phyloP scores from a whole-genome alignment of 2,329 filamentous ascomycete genomes.

The Fusarium globosum region DNA sequence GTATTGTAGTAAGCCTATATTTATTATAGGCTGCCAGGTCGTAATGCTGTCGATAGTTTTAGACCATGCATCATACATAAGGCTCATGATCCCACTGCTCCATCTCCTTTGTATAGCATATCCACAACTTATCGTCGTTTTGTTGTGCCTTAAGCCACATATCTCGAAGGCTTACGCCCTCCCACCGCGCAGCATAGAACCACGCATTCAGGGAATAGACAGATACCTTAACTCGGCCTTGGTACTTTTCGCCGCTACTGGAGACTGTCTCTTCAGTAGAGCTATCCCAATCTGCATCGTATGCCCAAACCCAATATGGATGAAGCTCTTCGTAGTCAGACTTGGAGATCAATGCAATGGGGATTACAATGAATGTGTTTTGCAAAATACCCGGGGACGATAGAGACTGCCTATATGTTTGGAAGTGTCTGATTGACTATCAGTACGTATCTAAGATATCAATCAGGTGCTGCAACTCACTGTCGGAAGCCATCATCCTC shows the following conservation, averaged over 20 bases:
- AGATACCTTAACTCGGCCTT: background rate
- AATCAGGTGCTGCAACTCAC: background rate
- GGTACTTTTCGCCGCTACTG: background rate
- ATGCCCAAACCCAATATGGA: background rate
- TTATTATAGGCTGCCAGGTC: too few species aligned
- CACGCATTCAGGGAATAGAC: background rate
- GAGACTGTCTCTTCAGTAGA: background rate
- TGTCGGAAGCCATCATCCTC: background rate
- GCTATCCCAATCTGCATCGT: background rate
- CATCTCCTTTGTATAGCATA: background rate
- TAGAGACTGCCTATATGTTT: background rate
- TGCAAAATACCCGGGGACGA: background rate
- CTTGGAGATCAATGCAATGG: background rate
- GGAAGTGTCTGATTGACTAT: background rate
- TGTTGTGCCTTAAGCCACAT: background rate
- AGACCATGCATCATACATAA: background rate
- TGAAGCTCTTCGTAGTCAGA: background rate
- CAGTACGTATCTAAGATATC: rapidly evolving
- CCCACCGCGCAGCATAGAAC: background rate
- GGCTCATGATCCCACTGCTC: background rate
- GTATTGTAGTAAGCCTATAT: too few species aligned
- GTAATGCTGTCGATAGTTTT: rapidly evolving
- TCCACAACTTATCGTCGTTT: background rate
- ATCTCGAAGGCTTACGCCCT: background rate
- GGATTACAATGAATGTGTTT: background rate